Evolutionary conservation across 148 eudicot genomes (phyloP), one percentile per base, ranked within the genome.

Genomic region (Chenopodium album): DNA sequence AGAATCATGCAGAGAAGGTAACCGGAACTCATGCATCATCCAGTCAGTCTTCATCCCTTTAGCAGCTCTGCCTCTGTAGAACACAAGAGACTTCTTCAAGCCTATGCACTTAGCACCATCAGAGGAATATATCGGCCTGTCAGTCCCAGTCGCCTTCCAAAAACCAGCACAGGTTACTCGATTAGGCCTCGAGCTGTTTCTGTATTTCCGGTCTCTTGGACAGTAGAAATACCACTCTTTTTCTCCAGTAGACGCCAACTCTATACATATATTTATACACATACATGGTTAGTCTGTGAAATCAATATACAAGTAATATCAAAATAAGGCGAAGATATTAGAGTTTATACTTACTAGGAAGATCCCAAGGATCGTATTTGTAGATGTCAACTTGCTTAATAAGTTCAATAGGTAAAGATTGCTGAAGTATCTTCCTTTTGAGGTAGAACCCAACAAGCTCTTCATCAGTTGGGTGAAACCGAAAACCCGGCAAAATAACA

Each of bases 11-110:
- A 87, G 81, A n/a, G 97, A 90, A 88, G 99, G 99, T n/a, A 93
- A 84, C 50, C 98, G 92, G 67, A 93, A 95, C 95, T 95, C 99
- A 44, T 95, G 99, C 99, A 95, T 95, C 99, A 95, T 95, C 99
- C 99, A 95, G 75, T 94, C 98, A 65, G 99, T 95, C 67, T 95
- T 95, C 66, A 80, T 81, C 16, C 99, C 99, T 87, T 92, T 94
- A 32, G 98, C 98, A 44, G 99, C 99, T 84, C 97, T 89, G 1
- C 99, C 99, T 83, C 88, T 89, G 88, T 95, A 95, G 89, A 93
- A 95, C 63, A 95, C 99, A 14, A 95, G 92, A 17, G 99, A 95
- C 73, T 95, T 95, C 88, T 95, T 95, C 88, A 95, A 84, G 23
- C 99, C 99, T 2, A 95, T 95, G 80, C 98, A 95, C 77, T 90